Conservation (phyloP, 164 flowering plant genomes). For the Nymphaea thermarum region DNA sequence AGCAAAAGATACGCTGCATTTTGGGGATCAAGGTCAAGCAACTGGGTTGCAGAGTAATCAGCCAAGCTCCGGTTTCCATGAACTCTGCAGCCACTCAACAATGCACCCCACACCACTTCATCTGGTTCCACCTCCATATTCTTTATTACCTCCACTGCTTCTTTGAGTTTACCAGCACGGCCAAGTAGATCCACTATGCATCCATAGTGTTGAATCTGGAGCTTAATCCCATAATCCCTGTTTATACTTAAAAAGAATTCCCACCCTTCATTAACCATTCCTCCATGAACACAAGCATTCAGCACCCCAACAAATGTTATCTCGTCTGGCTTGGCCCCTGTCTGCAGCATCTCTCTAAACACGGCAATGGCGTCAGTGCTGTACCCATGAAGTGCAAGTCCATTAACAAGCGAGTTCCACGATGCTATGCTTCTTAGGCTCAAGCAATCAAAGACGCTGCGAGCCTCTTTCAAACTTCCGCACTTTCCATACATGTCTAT, state of each 20-base stretch:
- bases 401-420: conserved; percentile 60
- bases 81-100: conserved; percentile 49
- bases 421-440: conserved; percentile 24
- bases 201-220: conserved; percentile 51
- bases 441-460: conserved; percentile 26
- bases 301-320: conserved; percentile 49
- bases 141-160: conserved; percentile 38
- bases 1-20: conserved; percentile 52
- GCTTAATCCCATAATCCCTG: conserved; percentile 27
- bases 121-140: conserved; percentile 47
- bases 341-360: conserved; percentile 38
- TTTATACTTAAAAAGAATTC: conserved; percentile 33
- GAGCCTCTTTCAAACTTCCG: conserved; percentile 42
- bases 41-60: conserved; percentile 31
- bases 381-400: conserved; percentile 50
- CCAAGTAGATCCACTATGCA: conserved; percentile 58
- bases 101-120: conserved; percentile 57
- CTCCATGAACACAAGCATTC: conserved; percentile 61
- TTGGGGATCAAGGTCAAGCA: conserved; percentile 43
- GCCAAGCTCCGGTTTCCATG: conserved; percentile 47
- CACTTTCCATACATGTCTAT: conserved; percentile 70
- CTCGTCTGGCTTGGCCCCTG: conserved; percentile 29
- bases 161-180: conserved; percentile 47
- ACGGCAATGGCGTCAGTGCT: conserved; percentile 26
- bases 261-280: conserved; percentile 37